Evolutionary conservation across 139 green algal genomes (phyloP).

Genomic region (Chlorella sp.): DNA sequence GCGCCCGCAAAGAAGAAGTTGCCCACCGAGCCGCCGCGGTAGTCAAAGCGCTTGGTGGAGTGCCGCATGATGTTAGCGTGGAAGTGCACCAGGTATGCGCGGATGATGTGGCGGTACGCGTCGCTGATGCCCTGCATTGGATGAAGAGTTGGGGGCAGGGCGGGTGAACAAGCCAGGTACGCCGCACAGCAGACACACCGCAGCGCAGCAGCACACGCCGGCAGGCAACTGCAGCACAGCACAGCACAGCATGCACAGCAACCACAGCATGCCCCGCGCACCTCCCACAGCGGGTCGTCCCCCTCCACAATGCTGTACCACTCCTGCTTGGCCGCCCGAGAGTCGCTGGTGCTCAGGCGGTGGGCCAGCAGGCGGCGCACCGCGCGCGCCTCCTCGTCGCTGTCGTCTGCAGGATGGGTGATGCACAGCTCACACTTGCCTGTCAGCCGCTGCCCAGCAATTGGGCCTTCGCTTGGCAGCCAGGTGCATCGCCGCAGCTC

Average conservation of each 20-base stretch:
- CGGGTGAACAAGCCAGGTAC: too few relatives aligned
- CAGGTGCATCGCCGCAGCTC: too few relatives aligned
- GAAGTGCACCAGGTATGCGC: slow-evolving; percentile 97
- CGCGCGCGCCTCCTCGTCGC: slow-evolving; percentile 77
- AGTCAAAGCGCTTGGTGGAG: slow-evolving; percentile 88
- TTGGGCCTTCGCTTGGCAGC: too few relatives aligned
- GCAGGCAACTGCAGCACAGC: not conserved
- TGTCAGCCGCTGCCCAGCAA: too few relatives aligned
- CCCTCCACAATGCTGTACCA: slow-evolving; percentile 96
- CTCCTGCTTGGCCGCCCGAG: slow-evolving; percentile 71
- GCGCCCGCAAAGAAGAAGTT: slow-evolving; percentile 99
- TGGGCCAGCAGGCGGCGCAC: slow-evolving; percentile 90
- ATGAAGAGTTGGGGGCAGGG: not conserved
- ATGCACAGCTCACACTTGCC: too few relatives aligned
- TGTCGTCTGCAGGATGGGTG: slow-evolving; percentile 69
- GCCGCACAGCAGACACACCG: not conserved
- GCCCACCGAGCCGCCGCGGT: slow-evolving; percentile 91
- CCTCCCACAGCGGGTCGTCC: slow-evolving; percentile 88
- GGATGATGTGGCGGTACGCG: slow-evolving; percentile 99
- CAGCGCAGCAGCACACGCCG: not conserved
- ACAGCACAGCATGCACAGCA: not conserved
- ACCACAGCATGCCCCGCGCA: not conserved
- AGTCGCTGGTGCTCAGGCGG: slow-evolving; percentile 72
- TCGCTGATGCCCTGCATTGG: slow-evolving; percentile 77
- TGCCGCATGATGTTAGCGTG: slow-evolving; percentile 89